Conservation (phyloP, 2,329 filamentous ascomycete genomes). For the Colletotrichum lindemuthianum region DNA sequence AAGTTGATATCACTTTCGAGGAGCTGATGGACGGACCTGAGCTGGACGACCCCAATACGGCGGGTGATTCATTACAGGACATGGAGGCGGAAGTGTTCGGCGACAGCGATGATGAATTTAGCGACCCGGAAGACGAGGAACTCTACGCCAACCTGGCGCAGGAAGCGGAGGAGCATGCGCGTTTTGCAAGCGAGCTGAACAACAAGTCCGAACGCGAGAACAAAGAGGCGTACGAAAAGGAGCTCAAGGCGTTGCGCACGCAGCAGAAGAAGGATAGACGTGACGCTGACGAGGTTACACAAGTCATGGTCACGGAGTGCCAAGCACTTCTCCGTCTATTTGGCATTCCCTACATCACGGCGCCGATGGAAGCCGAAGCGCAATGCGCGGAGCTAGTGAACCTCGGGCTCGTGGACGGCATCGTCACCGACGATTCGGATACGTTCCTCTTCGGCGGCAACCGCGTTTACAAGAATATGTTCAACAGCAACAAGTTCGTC, state of each 20-base stretch:
- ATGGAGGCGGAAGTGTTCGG: constrained; percentile 56
- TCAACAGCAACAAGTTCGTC: constrained; percentile 97
- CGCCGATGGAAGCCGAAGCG: constrained; percentile 98
- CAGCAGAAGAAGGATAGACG: constrained; percentile 97
- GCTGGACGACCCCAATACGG: constrained; percentile 26
- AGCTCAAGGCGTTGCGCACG: constrained; percentile 85
- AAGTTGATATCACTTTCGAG: constrained; percentile 35
- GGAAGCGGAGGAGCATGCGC: constrained; percentile 92
- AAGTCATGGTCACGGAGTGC: constrained; percentile 95
- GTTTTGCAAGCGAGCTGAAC: constrained; percentile 90
- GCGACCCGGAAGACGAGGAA: constrained; percentile 92
- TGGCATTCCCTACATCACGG: constrained; percentile 94
- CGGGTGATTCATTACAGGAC: constrained; percentile 35
- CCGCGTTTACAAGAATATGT: constrained; percentile 99
- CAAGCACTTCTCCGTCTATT: constrained; percentile 91
- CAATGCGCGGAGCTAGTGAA: constrained; percentile 93
- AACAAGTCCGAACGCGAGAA: constrained; percentile 76
- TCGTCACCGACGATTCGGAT: constrained; percentile 97
- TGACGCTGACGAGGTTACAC: constrained; percentile 96
- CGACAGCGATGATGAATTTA: constrained; percentile 76
- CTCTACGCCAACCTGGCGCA: constrained; percentile 85
- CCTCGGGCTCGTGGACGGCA: constrained; percentile 91
- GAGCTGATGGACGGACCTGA: constrained; percentile 39
- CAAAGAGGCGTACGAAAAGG: constrained; percentile 83
- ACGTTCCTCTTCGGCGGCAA: constrained; percentile 97